Evolutionary conservation across 805 yeast species (phyloP), one percentile per base, ranked within the genome.

Genomic region (Wickerhamomyces bovis): DNA sequence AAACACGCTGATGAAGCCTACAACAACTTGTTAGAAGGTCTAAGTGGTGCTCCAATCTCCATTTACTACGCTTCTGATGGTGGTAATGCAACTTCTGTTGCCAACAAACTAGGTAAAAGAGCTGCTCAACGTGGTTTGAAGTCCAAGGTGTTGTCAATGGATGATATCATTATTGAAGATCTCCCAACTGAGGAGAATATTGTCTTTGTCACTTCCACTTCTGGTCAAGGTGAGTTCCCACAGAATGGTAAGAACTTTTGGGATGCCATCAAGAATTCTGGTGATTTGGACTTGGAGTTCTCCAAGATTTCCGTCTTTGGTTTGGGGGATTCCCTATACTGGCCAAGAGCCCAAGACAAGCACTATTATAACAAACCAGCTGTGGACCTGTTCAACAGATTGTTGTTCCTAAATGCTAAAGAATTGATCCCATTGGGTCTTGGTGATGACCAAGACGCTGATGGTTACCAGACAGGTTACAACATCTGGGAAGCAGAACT

Each of bases 361-460:
- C 92, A 86, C 65, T 92, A 87, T 70, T 92, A 89, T 70, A 92
- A 92, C 73, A 90, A 89, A 65, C 98, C 98, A 15, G 78, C 84
- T 18, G 76, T 75, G 53, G 97, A 89, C 64, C 69, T 92, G 53
- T 72, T 68, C 62, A 77, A 77, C 52, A 81, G 83, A 52, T 68
- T 92, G 52, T 70, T 69, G 52, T 69, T 83, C 48, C 73, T 88
- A 49, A 94, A 95, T 39, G 97, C 85, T 50, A 79, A 75, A 50
- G 80, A 79, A 49, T 69, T 92, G 45, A 77, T 80, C 47, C 86
- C 85, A 3, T 67, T 89, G 40, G 97, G 96, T 18, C 72, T 87
- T 42, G 98, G 98, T 68, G 97, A 92, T 66, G 98, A 92, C 63
- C 98, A 92, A 70, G 98, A 88, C 64, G 95, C 96, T 20, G 97